Evolutionary conservation across 495 filamentous ascomycete genomes (phyloP).

Genomic region (Aspergillus ostianus): DNA sequence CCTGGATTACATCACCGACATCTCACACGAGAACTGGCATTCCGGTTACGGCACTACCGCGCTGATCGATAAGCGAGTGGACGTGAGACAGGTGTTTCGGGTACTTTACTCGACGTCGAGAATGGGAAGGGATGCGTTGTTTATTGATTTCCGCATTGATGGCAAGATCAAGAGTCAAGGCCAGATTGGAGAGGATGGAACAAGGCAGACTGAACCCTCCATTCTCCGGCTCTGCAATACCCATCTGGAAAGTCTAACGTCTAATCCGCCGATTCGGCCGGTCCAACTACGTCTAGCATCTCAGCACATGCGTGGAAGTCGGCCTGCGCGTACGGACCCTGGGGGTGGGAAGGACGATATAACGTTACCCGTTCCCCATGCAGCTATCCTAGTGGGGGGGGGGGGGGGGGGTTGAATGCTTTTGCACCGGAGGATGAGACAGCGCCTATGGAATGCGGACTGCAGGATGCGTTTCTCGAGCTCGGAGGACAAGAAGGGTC

Average conservation of each 20-base stretch:
- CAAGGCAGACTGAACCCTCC: no score
- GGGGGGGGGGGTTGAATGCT: constrained; percentile 55
- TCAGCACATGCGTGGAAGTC: constrained; percentile 34
- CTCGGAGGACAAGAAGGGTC: constrained; percentile 46
- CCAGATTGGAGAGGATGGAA: background rate
- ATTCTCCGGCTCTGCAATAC: constrained; percentile 49
- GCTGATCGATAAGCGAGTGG: constrained; percentile 45
- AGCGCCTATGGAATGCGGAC: constrained; percentile 41
- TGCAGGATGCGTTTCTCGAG: constrained; percentile 54
- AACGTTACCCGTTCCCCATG: constrained; percentile 5
- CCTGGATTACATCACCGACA: constrained; percentile 52
- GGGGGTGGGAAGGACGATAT: background rate
- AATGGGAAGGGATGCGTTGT: constrained; percentile 52
- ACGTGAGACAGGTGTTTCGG: constrained; percentile 40
- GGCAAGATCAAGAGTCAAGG: no score
- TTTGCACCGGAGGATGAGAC: constrained; percentile 51
- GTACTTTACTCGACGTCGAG: constrained; percentile 39
- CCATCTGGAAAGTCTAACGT: constrained; percentile 52
- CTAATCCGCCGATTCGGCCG: constrained; percentile 39
- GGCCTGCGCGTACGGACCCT: background rate
- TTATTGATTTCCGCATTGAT: constrained; percentile 41
- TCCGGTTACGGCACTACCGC: constrained; percentile 49
- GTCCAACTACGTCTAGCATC: constrained; percentile 42
- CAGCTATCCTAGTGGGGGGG: constrained; percentile 46
- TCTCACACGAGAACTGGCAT: constrained; percentile 12